Evolutionary conservation across 352 stramenopile genomes (phyloP), one percentile per base, ranked within the genome.

Genomic region (Phytopythium cucurbitacearum): DNA sequence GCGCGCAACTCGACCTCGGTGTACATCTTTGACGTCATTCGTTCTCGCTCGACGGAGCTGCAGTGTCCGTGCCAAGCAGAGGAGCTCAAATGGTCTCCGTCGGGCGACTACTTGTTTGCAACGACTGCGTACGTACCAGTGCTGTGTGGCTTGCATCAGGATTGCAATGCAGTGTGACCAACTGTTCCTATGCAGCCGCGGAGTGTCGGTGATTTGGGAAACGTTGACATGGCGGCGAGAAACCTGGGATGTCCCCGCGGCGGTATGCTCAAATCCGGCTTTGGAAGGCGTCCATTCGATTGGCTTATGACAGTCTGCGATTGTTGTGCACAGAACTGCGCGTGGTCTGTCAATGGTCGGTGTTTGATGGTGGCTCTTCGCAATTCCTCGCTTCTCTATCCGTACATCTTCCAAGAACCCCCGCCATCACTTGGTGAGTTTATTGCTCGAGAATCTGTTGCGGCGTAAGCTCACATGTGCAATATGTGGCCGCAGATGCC

Each of bases 71-170:
- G 81, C 38, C 65, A 64, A 35, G 59, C 87, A 34, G 56, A 59
- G 11, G 66, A 67, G 9, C 59, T 92, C 40, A 63, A 88, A 55
- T 92, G 82, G 82, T 89, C 77, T 43, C 82, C 80, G n/a, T 87
- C 75, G n/a, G 80, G 82, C 39, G 82, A 88, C 54, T 92, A 89
- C 73, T 73, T 92, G 69, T 90, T 90, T 59, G 76, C 80, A 12
- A 62, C 64, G 6, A 89, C 77, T 11, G 67, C 75, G 80, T 92
- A 66, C 54, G 72, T 73, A 7, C 33, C n/a, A 0, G 42, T 32
- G 5, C 6, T 0, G 21, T 48, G 36, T 4, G 34, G 15, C 12
- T 54, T 10, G 3, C n/a, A 11, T 45, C 4, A 13, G 42, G 11
- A 48, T 28, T 28, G 21, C 21, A 28, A 28, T 28, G 1, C 21